These are phyloP conservation scores for Articulospora tetracladia DNA, from an alignment of 495 filamentous ascomycete genomes.

Conservation along the genomic window DNA sequence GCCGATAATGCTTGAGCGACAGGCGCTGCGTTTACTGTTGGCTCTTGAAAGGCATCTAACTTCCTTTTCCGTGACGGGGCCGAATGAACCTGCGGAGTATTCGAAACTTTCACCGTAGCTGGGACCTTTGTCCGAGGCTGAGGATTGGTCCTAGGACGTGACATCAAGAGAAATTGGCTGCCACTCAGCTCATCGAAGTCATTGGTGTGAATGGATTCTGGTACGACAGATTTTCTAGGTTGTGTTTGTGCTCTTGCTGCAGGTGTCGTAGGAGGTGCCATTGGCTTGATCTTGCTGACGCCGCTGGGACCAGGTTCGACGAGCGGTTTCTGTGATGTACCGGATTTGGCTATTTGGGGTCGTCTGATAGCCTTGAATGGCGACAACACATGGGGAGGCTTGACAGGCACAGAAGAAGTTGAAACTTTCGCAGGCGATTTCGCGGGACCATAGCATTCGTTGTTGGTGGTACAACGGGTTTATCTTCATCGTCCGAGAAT, in stretches of 20 bases:
- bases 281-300: background rate
- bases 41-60: background rate
- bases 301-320: background rate
- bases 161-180: background rate
- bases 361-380: background rate
- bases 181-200: constrained; percentile 35
- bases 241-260: background rate
- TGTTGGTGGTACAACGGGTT: background rate
- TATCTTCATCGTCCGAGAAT: constrained; percentile 40
- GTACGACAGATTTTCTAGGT: constrained; percentile 2
- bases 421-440: background rate
- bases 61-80: constrained; percentile 15
- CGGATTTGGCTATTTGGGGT: background rate
- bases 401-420: background rate
- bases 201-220: constrained; percentile 5
- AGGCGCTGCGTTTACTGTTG: constrained; percentile 18
- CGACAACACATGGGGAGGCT: background rate
- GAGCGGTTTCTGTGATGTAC: background rate
- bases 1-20: too few species aligned
- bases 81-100: constrained; percentile 6
- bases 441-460: too few species aligned
- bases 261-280: background rate
- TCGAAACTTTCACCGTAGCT: constrained; percentile 2
- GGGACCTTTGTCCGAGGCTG: background rate
- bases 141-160: background rate